Evolutionary conservation across 2,329 filamentous ascomycete genomes (phyloP).

Genomic region (Venturia effusa): DNA sequence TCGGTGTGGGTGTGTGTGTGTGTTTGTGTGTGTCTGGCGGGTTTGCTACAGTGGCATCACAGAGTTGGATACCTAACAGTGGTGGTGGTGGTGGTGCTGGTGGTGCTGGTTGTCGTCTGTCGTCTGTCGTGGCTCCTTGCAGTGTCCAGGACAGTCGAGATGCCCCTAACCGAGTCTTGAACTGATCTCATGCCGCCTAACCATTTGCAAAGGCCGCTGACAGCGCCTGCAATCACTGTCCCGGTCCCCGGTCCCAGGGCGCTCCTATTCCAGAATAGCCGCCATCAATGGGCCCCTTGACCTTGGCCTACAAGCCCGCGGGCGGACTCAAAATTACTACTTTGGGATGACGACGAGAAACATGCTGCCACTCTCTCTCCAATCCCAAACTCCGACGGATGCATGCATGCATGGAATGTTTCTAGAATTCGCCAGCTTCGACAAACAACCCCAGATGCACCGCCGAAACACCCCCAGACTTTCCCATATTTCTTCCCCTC

Average conservation of each 20-base stretch:
- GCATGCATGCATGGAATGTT: neutral
- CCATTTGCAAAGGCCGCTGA: neutral
- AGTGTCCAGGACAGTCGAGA: neutral
- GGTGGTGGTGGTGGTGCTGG: neutral
- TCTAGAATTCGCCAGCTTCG: neutral
- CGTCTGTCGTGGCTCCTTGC: too few relatives aligned
- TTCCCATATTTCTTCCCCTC: neutral
- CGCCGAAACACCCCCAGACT: neutral
- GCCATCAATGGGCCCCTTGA: neutral
- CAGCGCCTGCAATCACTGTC: too few relatives aligned
- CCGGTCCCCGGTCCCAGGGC: too few relatives aligned
- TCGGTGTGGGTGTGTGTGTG: neutral
- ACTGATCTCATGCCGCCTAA: neutral
- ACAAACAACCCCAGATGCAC: neutral
- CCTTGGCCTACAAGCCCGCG: neutral
- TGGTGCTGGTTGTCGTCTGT: too few relatives aligned
- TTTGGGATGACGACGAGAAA: neutral
- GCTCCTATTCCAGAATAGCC: neutral
- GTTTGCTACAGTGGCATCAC: neutral
- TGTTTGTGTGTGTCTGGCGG: neutral
- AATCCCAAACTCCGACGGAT: too few relatives aligned
- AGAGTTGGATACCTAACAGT: neutral
- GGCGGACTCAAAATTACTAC: neutral
- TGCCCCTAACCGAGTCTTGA: neutral
- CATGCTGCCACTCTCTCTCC: neutral